Evolutionary conservation across 2,329 filamentous ascomycete genomes (phyloP).

Genomic region (Cordyceps cateniannulata): DNA sequence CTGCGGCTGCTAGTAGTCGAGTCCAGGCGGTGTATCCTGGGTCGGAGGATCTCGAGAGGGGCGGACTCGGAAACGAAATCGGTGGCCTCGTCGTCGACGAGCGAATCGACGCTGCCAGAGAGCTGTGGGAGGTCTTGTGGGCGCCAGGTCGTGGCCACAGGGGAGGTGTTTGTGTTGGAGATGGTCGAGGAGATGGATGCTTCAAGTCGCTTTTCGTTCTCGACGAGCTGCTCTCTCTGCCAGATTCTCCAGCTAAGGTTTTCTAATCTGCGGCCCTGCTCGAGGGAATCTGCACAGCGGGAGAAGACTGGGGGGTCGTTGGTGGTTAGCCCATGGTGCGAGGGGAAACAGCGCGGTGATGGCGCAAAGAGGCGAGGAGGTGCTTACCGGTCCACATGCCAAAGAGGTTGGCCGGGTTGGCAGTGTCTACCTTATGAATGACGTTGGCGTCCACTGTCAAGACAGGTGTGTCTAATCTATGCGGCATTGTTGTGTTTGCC

Average conservation of each 20-base stretch:
- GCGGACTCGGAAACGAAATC: constrained; percentile 50
- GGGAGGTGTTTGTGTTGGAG: constrained; percentile 37
- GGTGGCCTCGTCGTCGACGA: constrained; percentile 60
- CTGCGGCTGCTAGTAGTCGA: constrained; percentile 65
- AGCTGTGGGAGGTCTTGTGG: constrained; percentile 60
- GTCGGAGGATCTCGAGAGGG: constrained; percentile 56
- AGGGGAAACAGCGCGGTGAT: background rate
- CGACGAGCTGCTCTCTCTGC: constrained; percentile 76
- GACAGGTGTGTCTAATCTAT: constrained; percentile 75
- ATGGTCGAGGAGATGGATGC: constrained; percentile 34
- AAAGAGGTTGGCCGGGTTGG: constrained; percentile 86
- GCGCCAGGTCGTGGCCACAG: constrained; percentile 38
- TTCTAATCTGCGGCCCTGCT: constrained; percentile 85
- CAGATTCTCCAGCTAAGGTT: constrained; percentile 95
- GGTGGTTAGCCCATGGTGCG: constrained; percentile 24
- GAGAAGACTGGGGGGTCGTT: constrained; percentile 66
- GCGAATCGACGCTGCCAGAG: constrained; percentile 71
- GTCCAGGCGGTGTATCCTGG: constrained; percentile 64
- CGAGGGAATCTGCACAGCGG: constrained; percentile 86
- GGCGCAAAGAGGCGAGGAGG: background rate
- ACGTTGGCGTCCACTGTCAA: constrained; percentile 86
- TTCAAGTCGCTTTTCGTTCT: constrained; percentile 61
- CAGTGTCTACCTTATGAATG: constrained; percentile 91
- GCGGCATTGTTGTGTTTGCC: constrained; percentile 59
- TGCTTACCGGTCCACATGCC: constrained; percentile 93